Conservation (phyloP, 2,329 filamentous ascomycete genomes). For the Diaporthe sp. region DNA sequence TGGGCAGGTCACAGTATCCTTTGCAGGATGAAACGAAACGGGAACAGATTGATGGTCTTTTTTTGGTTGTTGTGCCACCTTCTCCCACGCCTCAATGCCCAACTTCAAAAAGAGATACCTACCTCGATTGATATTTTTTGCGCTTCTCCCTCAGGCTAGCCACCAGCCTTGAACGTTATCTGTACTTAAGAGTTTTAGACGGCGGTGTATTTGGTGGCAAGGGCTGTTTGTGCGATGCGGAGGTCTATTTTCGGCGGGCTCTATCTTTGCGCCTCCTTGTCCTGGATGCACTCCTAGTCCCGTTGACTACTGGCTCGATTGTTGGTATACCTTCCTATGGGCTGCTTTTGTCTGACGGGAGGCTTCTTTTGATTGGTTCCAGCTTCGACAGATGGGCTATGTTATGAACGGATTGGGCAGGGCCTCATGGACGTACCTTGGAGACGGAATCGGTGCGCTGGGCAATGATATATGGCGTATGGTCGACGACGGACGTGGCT, state of each 20-base stretch:
- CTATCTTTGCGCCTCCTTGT: neutral
- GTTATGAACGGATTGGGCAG: neutral
- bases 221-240: neutral
- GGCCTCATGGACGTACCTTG: neutral
- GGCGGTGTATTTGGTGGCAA: constrained; percentile 9
- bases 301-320: neutral
- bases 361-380: neutral
- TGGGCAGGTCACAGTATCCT: neutral
- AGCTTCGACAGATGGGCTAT: constrained; percentile 1
- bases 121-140: constrained; percentile 6
- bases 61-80: neutral
- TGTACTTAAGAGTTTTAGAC: constrained; percentile 33
- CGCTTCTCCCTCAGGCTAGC: neutral
- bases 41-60: constrained; percentile 9
- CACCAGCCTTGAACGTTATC: neutral
- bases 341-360: neutral
- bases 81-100: neutral
- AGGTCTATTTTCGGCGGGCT: neutral
- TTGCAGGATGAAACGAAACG: constrained; percentile 7
- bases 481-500: neutral
- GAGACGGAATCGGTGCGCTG: neutral
- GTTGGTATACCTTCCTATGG: constrained; percentile 7
- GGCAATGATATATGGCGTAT: neutral
- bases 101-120: constrained; percentile 36
- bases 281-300: neutral